phyloP scores from a whole-genome alignment of 179 eudicot species.

The Nepenthes alata region DNA sequence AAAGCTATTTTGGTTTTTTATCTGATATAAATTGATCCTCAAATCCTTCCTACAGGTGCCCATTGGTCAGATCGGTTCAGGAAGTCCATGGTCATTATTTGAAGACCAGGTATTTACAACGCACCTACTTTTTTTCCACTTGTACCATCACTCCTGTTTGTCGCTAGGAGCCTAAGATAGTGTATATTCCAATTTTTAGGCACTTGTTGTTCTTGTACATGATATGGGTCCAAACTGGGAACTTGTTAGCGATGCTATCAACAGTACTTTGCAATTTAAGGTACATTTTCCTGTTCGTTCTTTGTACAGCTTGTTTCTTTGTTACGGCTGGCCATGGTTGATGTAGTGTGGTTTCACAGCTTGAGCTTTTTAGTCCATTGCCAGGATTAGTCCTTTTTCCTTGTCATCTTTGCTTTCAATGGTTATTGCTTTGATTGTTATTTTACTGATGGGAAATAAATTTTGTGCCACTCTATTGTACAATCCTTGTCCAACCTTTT shows the following conservation, averaged over 20 bases:
- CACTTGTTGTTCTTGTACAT: constrained; percentile 95
- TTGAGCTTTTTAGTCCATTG: neutral
- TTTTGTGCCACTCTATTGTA: too few species aligned
- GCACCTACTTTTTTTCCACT: neutral
- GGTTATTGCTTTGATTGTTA: too few species aligned
- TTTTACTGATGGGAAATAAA: too few species aligned
- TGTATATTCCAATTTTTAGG: constrained; percentile 23
- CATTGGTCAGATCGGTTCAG: constrained; percentile 56
- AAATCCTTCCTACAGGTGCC: constrained; percentile 37
- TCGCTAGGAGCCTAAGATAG: neutral
- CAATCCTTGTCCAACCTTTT: too few species aligned
- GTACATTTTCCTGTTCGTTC: constrained; percentile 21
- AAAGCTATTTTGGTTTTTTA: neutral
- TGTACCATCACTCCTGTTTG: neutral
- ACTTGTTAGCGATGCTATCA: constrained; percentile 89
- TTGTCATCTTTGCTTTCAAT: neutral
- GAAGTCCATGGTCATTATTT: constrained; percentile 72
- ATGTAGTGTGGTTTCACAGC: neutral
- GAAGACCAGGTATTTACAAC: constrained; percentile 70
- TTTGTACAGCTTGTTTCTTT: neutral
- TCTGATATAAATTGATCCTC: constrained; percentile 7
- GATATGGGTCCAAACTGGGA: constrained; percentile 99
- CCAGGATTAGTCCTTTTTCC: neutral
- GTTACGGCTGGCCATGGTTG: neutral
- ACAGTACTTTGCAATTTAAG: constrained; percentile 80